Base-by-base conservation (phyloP, 2,329 filamentous ascomycete species). In the Trichoderma endophyticum region DNA sequence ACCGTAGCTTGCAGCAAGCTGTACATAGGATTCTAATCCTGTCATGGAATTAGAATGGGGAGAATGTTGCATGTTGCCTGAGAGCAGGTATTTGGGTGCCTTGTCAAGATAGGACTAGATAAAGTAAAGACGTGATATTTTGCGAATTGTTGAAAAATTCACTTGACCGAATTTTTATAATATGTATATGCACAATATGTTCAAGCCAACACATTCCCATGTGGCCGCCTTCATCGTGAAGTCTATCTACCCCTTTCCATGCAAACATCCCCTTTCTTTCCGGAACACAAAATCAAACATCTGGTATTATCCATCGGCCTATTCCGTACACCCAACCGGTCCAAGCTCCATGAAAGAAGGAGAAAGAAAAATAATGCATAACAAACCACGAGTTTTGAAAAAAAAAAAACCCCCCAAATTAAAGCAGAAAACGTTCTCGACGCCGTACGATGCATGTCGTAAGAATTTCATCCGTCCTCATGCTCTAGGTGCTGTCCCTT, bases 401-500 rank as follows among this genome's bases (percentile, higher is more conserved):
- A 59, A 12, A 72, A 21, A 57, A 18, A 21, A 21, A 21, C 21
- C 21, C 26, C n/a, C 18, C n/a, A 43, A 43, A 43, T n/a, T 4
- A 43, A 70, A 56, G 3, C 4, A 36, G 32, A 59, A 11, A 51
- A 62, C 24, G 24, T 34, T 26, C 21, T 63, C 11, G 61, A 73
- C 71, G 71, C 71, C 71, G 39, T 73, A 36, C 36, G 61, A 73
- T 71, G 72, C 70, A 72, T 71, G 73, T 43, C 63, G 67, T 72
- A 68, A 74, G 70, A 59, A 51, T 73, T 56, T 70, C 81, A 77
- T 61, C 83, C 60, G 30, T 62, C 26, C 30, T 59, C 26, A 34
- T 54, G 39, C 3, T 56, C 69, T 70, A 28, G 36, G 61, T 72
- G 36, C 36, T 56, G 12, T 70, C 74, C 72, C 86, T 80, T 48